Evolutionary conservation across 208 protist species (phyloP), one percentile per base, ranked within the genome.

Genomic region (Trypanosomatidae sp.): DNA sequence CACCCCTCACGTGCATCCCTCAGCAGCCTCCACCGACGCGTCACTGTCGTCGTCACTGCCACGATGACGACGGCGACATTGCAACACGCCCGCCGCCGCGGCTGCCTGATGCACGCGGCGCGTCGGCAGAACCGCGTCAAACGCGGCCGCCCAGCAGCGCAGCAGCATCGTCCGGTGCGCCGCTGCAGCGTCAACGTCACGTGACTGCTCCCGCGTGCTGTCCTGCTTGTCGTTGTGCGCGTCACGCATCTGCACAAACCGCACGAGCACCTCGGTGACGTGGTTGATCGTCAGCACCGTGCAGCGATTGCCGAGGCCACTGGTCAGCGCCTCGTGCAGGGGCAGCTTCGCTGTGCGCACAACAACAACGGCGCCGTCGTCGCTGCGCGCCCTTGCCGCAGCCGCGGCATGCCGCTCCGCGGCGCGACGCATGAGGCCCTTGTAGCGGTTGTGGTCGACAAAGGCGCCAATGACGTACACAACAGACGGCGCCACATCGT

Each of bases 211-310:
- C n/a, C n/a, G n/a, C n/a, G n/a, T n/a, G n/a, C n/a, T n/a, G n/a
- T n/a, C n/a, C n/a, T n/a, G n/a, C n/a, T n/a, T n/a, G n/a, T n/a
- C n/a, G n/a, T n/a, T n/a, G 7, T 52, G 50, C 3, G 43, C 43
- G 1, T 46, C 43, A 3, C 48, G 48, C 46, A 56, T 35, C 37
- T 20, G 42, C 37, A 58, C 41, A 43, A 74, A 94, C 7, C 41
- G 51, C n/a, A 65, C 67, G 10, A 94, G 72, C 32, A 87, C 70
- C 8, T 88, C 66, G 7, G 78, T 67, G 6, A 91, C 65, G 52
- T 94, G 86, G 43, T 94, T 94, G 46, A 94, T 81, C 11, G 86
- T 94, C 7, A 94, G 66, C 24, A 94, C 81, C 43, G 86, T 85
- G 60, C 78, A 91, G 5, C 74, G 77, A 45, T 94, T 90, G 24